phyloP scores from a whole-genome alignment of 495 filamentous ascomycete genomes.

The Haplographium delicatum region DNA sequence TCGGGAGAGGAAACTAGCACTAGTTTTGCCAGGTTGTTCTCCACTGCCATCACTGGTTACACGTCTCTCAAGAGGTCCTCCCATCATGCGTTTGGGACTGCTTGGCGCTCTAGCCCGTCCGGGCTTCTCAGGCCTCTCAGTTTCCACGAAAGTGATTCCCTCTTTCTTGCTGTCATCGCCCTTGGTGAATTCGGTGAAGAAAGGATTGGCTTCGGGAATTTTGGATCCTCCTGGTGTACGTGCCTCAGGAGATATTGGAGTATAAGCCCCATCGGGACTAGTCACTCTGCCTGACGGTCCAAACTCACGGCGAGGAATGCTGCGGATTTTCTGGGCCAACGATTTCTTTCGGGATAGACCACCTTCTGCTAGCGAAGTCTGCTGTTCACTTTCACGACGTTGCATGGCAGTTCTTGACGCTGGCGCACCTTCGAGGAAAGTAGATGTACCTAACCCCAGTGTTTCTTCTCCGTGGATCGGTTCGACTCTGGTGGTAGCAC shows the following conservation, averaged over 20 bases:
- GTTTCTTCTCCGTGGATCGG: conserved; percentile 79
- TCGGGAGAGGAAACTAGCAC: conserved; percentile 69
- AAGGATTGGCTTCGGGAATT: conserved; percentile 63
- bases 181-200: conserved; percentile 78
- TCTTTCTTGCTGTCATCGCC: conserved; percentile 64
- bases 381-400: conserved; percentile 61
- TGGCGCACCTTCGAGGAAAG: conserved; percentile 91
- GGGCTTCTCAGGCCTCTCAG: conserved; percentile 39
- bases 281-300: conserved; percentile 47
- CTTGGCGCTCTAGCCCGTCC: conserved; percentile 44
- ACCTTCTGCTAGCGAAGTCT: conserved; percentile 40
- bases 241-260: conserved; percentile 35
- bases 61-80: conserved; percentile 57
- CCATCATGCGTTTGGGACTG: conserved; percentile 48
- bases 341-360: conserved; percentile 89
- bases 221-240: conserved; percentile 34
- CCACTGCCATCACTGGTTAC: conserved; percentile 57
- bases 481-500: conserved; percentile 49
- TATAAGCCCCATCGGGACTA: conserved; percentile 41
- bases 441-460: conserved; percentile 85
- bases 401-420: conserved; percentile 81
- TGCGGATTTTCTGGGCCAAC: conserved; percentile 76
- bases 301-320: conserved; percentile 54
- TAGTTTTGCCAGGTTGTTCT: conserved; percentile 29
- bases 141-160: conserved; percentile 50